Conservation (phyloP, 768 basidiomycete genomes). For the Podaxis pistillaris region DNA sequence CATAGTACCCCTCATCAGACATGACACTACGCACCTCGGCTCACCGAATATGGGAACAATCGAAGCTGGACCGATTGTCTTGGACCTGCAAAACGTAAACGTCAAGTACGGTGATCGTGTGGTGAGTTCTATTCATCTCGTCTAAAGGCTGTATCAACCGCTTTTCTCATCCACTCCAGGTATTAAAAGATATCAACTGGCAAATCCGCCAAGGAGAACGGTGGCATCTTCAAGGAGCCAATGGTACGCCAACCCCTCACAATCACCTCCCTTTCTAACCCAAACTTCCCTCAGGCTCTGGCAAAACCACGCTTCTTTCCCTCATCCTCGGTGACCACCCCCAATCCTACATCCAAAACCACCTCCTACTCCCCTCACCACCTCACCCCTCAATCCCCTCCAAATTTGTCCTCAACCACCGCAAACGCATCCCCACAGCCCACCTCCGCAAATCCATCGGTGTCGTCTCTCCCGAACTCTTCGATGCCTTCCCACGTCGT, state of each 20-base stretch:
- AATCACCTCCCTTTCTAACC: background rate
- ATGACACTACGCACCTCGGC: background rate
- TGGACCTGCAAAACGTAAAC: slow-evolving; percentile 63
- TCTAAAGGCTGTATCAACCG: background rate
- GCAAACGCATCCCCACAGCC: slow-evolving; percentile 66
- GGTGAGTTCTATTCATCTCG: slow-evolving; percentile 31
- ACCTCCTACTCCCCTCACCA: slow-evolving; percentile 30
- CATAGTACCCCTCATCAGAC: slow-evolving; percentile 29
- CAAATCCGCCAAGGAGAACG: slow-evolving; percentile 76
- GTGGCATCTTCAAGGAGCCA: slow-evolving; percentile 89
- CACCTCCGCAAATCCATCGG: slow-evolving; percentile 68
- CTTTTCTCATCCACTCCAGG: slow-evolving; percentile 35
- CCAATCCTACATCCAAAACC: slow-evolving; percentile 79
- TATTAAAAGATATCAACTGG: slow-evolving; percentile 81
- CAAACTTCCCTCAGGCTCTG: slow-evolving; percentile 60
- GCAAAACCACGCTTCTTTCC: slow-evolving; percentile 92
- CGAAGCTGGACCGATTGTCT: slow-evolving; percentile 33
- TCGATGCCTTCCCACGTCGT: slow-evolving; percentile 84
- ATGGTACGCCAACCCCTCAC: slow-evolving; percentile 47
- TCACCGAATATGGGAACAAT: background rate
- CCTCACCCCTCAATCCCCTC: slow-evolving; percentile 43
- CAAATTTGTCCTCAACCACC: slow-evolving; percentile 60
- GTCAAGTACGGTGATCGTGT: slow-evolving; percentile 69
- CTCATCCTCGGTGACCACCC: slow-evolving; percentile 94
- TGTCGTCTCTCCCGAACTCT: slow-evolving; percentile 85